phyloP scores from a whole-genome alignment of 352 stramenopile species.

The Globisporangium takayamanum region DNA sequence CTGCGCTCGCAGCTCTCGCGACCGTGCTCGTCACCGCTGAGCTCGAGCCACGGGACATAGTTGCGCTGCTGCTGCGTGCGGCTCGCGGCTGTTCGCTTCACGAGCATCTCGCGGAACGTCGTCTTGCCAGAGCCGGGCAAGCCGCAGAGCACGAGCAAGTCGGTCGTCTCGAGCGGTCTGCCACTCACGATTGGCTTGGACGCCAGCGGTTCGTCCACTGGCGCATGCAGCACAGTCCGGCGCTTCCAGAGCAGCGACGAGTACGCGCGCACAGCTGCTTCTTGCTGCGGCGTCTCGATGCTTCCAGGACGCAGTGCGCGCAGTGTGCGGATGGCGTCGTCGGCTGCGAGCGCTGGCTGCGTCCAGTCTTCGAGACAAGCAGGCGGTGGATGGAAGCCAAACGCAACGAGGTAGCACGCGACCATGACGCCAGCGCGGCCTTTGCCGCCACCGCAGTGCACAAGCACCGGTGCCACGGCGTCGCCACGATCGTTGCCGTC shows the following conservation, averaged over 20 bases:
- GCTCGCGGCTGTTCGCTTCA: constrained; percentile 24
- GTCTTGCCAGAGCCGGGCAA: constrained; percentile 54
- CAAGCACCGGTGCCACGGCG: constrained; percentile 30
- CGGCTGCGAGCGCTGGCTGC: constrained; percentile 37
- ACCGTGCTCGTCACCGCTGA: constrained; percentile 48
- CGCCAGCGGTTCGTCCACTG: constrained; percentile 20
- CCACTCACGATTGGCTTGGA: constrained; percentile 32
- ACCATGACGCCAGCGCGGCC: constrained; percentile 56
- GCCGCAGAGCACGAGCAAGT: constrained; percentile 53
- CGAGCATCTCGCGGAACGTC: constrained; percentile 43
- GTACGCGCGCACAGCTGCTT: constrained; percentile 34
- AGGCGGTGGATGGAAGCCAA: constrained; percentile 36
- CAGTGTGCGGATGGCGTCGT: constrained; percentile 34
- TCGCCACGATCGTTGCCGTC: neutral
- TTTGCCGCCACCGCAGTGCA: constrained; percentile 64
- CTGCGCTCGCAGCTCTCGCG: constrained; percentile 32
- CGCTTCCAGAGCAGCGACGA: constrained; percentile 58
- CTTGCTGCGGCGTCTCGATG: constrained; percentile 52
- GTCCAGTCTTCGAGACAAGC: constrained; percentile 17
- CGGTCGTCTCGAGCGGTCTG: constrained; percentile 21
- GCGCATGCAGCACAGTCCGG: constrained; percentile 22
- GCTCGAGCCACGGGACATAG: constrained; percentile 28
- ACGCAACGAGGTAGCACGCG: constrained; percentile 58
- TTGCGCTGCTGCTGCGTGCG: constrained; percentile 5
- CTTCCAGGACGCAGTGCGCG: constrained; percentile 41